A percentile compares a stretch with the other conserved stretches of the same genome.
Conservation (phyloP, 148 eudicot genomes). For the Dysphania ambrosioides region DNA sequence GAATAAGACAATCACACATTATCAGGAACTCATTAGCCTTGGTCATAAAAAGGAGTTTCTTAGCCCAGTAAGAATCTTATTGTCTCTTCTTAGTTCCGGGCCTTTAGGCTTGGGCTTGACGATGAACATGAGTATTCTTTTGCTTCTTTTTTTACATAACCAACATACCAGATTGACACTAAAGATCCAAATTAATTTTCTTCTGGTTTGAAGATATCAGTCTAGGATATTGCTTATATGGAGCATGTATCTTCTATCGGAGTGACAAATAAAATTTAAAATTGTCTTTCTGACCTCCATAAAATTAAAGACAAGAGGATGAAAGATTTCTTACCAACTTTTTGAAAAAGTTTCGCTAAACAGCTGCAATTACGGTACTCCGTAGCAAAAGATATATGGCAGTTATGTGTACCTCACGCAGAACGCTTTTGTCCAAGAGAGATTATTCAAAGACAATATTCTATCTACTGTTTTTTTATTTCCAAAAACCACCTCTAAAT, state of each 20-base stretch:
- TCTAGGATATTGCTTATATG: no score
- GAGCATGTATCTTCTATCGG: no score
- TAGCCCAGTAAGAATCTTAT: neutral
- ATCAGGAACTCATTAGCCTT: neutral
- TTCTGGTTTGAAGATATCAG: neutral
- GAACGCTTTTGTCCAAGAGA: neutral
- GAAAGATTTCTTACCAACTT: neutral
- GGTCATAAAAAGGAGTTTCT: no score
- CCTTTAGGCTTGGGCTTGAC: neutral
- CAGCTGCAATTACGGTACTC: no score
- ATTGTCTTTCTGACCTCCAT: neutral
- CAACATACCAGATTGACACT: neutral
- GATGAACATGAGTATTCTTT: neutral
- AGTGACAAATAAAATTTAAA: neutral
- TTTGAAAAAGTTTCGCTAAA: neutral
- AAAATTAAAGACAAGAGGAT: neutral
- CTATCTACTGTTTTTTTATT: neutral
- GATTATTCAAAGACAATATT: neutral
- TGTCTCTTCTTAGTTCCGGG: neutral
- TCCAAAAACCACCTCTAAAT: no score
- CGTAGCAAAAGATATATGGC: no score
- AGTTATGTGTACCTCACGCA: no score
- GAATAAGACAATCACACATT: neutral
- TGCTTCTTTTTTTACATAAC: neutral
- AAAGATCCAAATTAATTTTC: neutral